Evolutionary conservation across 306 rosid genomes (phyloP), one percentile per base, ranked within the genome.

Genomic region (Rosa multiflora): DNA sequence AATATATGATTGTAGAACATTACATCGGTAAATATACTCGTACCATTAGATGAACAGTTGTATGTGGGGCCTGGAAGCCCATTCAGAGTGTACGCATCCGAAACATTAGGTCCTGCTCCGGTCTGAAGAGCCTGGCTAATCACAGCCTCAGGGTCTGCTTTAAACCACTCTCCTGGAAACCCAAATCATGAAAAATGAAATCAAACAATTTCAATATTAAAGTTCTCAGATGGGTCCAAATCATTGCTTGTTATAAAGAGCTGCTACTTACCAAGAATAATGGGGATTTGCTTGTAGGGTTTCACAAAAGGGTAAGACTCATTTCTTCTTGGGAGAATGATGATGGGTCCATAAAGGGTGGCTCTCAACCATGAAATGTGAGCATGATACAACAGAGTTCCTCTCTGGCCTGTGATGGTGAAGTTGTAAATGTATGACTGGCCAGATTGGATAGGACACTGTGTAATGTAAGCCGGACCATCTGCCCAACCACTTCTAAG

Each of bases 381-480:
- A 72, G 92, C 98, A 81, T 94, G 98, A 93, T 93, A 94, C 8
- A 90, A 80, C 7, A 94, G 79, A 49, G 97, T 94, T 32, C 98
- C 98, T 81, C 91, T 90, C 73, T 94, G 97, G 2, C 91, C 97
- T 4, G 74, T 78, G 20, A 94, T 78, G 35, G 91, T 92, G 87
- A 94, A 91, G 77, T 94, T 94, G 83, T 94, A 90, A 11, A 83
- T 85, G 85, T 79, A 92, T 8, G 89, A 11, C 48, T 89, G 93
- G 1, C 91, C 90, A 5, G 81, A 84, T 37, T 90, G 97, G 73
- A 92, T 92, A 0, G 97, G 97, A 64, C 98, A 94, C 42, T 94
- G 97, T n/a, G 98, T 94, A 1, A 94, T 72, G 72, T 94, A 94
- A 1, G 94, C 88, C 8, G 98, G 98, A 67, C 98, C 98, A 76